Base-by-base conservation (phyloP, 768 basidiomycete genomes). In the Agaricus bisporus region DNA sequence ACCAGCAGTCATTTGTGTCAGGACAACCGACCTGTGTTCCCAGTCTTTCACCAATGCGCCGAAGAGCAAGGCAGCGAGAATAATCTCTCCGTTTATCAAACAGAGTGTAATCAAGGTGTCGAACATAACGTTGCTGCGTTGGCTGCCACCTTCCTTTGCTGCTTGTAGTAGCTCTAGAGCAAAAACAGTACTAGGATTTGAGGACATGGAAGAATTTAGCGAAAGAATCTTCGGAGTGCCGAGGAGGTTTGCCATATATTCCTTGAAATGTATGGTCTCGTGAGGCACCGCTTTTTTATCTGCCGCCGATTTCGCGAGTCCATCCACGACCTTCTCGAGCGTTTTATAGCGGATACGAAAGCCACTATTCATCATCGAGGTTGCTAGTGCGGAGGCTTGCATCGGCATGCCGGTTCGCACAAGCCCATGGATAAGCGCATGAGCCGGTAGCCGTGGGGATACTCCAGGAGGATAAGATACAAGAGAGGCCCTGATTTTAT, bases 61-160 rank as follows among this genome's bases (percentile, higher is more conserved):
- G 52, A 91, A 87, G 5, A 90, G 68, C 25, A 91, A 67, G 1
- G 85, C 83, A 0, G 80, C 88, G n/a, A 87, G 73, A 38, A 91
- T 75, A 46, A 92, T 82, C 63, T 92, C 90, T 22, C 88, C 87
- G 47, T 91, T 88, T 37, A 89, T 64, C 17, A 92, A 70, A 52
- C 84, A 86, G 8, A 83, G 75, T 3, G 77, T 70, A 58, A 91
- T 73, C 46, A 89, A 66, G 1, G 73, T 71, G 48, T 76, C 75
- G 61, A 82, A 88, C 73, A 88, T 81, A 28, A 71, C 69, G n/a
- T 77, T 67, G 1, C 81, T 79, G 41, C 83, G 77, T 28, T 74
- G 70, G 48, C 80, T 79, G 26, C 80, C 73, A 41, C 77, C 75
- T 39, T 73, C 65, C n/a, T 79, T 75, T 0, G 85, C 85, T 3